Conservation (phyloP, 1,284 basidiomycete species). For the Sporisorium scitamineum region DNA sequence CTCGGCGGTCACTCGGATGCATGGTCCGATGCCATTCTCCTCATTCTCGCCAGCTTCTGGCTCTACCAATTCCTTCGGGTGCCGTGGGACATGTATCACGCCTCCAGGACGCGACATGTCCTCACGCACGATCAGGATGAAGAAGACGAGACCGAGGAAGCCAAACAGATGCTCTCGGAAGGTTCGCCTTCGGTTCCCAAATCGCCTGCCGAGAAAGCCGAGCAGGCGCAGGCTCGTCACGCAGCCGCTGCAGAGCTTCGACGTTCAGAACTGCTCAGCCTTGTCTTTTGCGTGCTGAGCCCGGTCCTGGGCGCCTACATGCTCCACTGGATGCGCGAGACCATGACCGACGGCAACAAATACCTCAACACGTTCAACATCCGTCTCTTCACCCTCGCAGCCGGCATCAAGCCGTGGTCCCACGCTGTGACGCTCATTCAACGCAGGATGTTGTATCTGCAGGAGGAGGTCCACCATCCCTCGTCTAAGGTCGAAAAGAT, state of each 20-base stretch:
- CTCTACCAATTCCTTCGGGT: conserved; percentile 61
- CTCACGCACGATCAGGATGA: conserved; percentile 56
- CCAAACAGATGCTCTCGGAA: conserved; percentile 1
- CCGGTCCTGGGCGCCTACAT: conserved; percentile 67
- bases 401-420: conserved; percentile 68
- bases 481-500: conserved; percentile 66
- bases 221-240: conserved; percentile 33
- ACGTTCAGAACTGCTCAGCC: conserved; percentile 65
- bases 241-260: conserved; percentile 62
- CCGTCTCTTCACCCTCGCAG: conserved; percentile 68
- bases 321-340: conserved; percentile 65
- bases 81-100: conserved; percentile 53
- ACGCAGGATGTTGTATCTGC: conserved; percentile 62
- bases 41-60: conserved; percentile 69
- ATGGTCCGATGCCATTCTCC: conserved; percentile 70
- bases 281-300: conserved; percentile 63
- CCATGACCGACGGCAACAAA: conserved; percentile 64
- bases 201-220: conserved; percentile 10
- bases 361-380: conserved; percentile 68
- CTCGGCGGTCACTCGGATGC: conserved; percentile 68
- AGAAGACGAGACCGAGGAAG: conserved; percentile 24
- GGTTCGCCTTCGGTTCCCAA: conserved; percentile 1
- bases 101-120: conserved; percentile 55
- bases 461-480: conserved; percentile 66
- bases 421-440: conserved; percentile 51